Evolutionary conservation across 306 rosid genomes (phyloP), one percentile per base, ranked within the genome.

Genomic region (Pachyrhizus erosus): DNA sequence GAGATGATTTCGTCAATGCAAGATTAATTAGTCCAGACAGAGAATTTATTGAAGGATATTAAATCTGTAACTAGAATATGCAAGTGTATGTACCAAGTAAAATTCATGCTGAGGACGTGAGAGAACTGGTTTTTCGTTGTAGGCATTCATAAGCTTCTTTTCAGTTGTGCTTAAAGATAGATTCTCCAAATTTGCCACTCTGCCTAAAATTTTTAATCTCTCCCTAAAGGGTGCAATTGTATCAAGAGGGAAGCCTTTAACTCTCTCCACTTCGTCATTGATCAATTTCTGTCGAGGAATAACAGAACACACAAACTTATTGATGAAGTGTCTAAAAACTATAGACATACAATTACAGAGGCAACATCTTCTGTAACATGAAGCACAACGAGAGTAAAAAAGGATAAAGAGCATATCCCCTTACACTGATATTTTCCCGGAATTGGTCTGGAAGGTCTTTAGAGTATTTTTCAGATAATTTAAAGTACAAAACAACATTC

Each of bases 41-140:
- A 48, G 52, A 60, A 29, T 33, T 20, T 61, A 62, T 54, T 10
- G 67, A 48, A 62, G 55, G 43, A 33, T 34, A 17, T 62, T 21
- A 49, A 29, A 73, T 73, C 11, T 24, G 24, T 26, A 51, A 49
- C 64, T 55, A 80, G 68, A 33, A 24, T 23, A 61, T 33, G 40
- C 9, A 66, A 68, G 37, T 40, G 77, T 69, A 79, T 31, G 77
- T 85, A 96, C 99, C 96, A 90, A 80, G 90, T 69, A 96, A 89
- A 93, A 96, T 72, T 96, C 99, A 10, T 96, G 99, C 51, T 96
- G 99, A 52, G 99, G 99, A 9, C 99, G 98, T 11, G 99, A 92
- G 79, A 96, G 97, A 60, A 93, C 91, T 80, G 99, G 99, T 40
- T 91, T 96, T 89, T 95, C 98, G n/a, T 95, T 95, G 91, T 91